phyloP scores from a whole-genome alignment of 108 stramenopile species.

The Schizochytrium sp. region DNA sequence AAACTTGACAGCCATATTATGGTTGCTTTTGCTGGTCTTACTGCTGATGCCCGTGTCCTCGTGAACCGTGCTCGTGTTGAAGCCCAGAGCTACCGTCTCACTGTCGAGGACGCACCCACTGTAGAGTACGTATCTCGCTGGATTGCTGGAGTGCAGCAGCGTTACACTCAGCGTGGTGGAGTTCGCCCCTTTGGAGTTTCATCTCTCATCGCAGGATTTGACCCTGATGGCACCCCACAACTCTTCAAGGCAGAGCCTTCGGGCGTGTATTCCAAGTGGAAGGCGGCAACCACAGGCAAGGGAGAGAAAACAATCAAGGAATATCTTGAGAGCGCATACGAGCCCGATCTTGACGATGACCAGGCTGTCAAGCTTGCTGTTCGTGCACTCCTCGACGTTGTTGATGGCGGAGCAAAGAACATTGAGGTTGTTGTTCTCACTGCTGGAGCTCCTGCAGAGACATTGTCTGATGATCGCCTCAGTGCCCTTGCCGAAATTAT shows the following conservation, averaged over 20 bases:
- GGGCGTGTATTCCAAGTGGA: constrained; percentile 97
- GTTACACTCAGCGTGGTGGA: constrained; percentile 99
- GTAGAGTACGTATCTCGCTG: constrained; percentile 97
- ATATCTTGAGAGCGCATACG: constrained; percentile 97
- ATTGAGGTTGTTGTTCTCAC: constrained; percentile 93
- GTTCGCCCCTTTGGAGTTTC: constrained; percentile 99
- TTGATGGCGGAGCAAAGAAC: constrained; percentile 97
- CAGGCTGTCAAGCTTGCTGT: constrained; percentile 89
- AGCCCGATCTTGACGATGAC: constrained; percentile 85
- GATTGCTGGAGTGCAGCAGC: constrained; percentile 96
- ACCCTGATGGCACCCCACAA: constrained; percentile 77
- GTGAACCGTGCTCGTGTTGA: constrained; percentile 88
- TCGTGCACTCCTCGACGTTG: constrained; percentile 96
- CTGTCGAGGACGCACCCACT: constrained; percentile 97
- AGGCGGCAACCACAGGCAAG: constrained; percentile 96
- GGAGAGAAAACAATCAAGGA: constrained; percentile 95
- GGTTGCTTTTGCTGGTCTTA: constrained; percentile 98
- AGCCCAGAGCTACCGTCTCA: constrained; percentile 97
- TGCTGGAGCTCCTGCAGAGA: constrained; percentile 79
- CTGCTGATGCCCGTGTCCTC: constrained; percentile 98
- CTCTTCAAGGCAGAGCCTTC: constrained; percentile 97
- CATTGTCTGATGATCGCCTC: constrained; percentile 82
- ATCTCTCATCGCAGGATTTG: constrained; percentile 87
- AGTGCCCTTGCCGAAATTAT: constrained; percentile 87
- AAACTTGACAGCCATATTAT: constrained; percentile 93